Conservation (phyloP, 352 stramenopile species). For the Poterioochromonas sp. region DNA sequence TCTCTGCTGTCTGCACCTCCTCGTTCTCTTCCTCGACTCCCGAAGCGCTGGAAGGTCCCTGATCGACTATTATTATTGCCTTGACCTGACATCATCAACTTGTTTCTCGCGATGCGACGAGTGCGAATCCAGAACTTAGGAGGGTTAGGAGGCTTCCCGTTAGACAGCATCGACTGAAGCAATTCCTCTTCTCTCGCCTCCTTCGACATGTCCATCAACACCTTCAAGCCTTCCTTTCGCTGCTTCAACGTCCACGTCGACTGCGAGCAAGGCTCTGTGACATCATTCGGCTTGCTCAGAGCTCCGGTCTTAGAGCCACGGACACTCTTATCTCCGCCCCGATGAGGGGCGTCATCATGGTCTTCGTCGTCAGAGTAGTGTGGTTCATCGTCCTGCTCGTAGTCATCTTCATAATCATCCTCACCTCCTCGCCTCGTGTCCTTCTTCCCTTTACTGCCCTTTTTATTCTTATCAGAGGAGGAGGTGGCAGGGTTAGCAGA, state of each 20-base stretch:
- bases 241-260: not conserved
- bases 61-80: not conserved
- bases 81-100: too few relatives aligned
- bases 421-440: not conserved
- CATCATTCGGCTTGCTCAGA: not conserved
- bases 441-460: not conserved
- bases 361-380: not conserved
- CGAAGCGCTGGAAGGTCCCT: not conserved
- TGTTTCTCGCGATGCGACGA: too few relatives aligned
- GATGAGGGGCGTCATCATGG: not conserved
- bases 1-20: too few relatives aligned
- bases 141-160: not conserved
- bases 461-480: not conserved
- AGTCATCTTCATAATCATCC: not conserved
- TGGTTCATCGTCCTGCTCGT: not conserved
- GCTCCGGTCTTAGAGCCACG: not conserved
- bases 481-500: not conserved
- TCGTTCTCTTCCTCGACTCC: not conserved
- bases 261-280: not conserved
- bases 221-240: not conserved
- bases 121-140: not conserved
- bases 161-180: not conserved
- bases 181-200: constrained; percentile 21
- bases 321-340: not conserved
- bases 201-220: not conserved